Evolutionary conservation across 179 eudicot species (phyloP).

Genomic region (Dionaea muscipula): DNA sequence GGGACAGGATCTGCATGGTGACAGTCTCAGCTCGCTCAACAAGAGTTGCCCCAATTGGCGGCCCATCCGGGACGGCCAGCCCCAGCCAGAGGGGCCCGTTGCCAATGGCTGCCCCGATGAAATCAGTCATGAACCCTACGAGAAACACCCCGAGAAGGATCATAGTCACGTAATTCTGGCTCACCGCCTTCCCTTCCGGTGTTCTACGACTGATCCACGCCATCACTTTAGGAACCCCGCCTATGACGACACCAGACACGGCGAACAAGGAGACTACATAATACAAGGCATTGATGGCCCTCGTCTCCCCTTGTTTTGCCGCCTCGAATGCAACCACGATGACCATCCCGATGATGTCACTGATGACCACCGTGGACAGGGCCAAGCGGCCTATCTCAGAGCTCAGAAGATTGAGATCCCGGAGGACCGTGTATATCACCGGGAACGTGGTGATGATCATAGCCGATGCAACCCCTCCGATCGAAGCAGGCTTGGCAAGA

Average conservation of each 20-base stretch:
- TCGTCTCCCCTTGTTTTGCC: slow-evolving; percentile 30
- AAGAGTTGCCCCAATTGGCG: slow-evolving; percentile 54
- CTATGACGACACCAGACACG: slow-evolving; percentile 16
- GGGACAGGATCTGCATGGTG: slow-evolving; percentile 34
- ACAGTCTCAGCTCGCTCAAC: slow-evolving; percentile 50
- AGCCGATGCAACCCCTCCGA: slow-evolving; percentile 41
- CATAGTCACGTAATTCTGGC: slow-evolving; percentile 24
- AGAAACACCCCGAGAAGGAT: slow-evolving; percentile 39
- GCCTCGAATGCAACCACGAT: slow-evolving; percentile 45
- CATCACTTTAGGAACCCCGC: slow-evolving; percentile 33
- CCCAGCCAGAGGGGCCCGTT: slow-evolving; percentile 77
- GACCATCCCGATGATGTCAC: slow-evolving; percentile 39
- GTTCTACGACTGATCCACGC: slow-evolving; percentile 41
- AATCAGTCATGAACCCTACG: slow-evolving; percentile 32
- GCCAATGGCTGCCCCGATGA: slow-evolving; percentile 43
- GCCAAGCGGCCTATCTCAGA: slow-evolving; percentile 68
- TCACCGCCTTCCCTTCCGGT: slow-evolving; percentile 50
- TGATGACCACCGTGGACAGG: slow-evolving; percentile 35
- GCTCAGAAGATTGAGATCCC: slow-evolving; percentile 65
- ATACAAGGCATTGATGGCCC: slow-evolving; percentile 28
- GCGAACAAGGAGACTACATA: slow-evolving; percentile 14
- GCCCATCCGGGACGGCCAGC: slow-evolving; percentile 67
- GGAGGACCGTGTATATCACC: slow-evolving; percentile 38
- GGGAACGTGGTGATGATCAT: slow-evolving; percentile 51
- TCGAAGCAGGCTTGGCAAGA: slow-evolving; percentile 21